These are phyloP conservation scores for Coniferiporia weirii DNA, from an alignment of 1,284 basidiomycete genomes.

Conservation along the genomic window DNA sequence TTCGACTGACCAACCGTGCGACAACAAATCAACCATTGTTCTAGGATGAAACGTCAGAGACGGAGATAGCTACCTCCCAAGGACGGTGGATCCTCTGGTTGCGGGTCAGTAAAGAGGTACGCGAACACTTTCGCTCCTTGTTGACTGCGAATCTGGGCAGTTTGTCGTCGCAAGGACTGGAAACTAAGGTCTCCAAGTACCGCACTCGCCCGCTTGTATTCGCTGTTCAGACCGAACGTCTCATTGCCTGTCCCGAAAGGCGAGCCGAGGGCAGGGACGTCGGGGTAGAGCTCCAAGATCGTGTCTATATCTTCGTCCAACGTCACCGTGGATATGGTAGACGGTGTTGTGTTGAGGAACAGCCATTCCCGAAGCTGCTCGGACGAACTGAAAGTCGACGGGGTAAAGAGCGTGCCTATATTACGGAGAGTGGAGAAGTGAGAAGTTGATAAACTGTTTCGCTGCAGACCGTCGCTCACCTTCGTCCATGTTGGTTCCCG, in stretches of 20 bases:
- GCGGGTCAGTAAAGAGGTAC: slow-evolving; percentile 45
- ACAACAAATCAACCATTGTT: not conserved
- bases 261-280: slow-evolving; percentile 42
- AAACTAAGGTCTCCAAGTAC: slow-evolving; percentile 40
- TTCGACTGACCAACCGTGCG: slow-evolving; percentile 24
- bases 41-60: too few species aligned
- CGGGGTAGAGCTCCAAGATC: slow-evolving; percentile 43
- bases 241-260: slow-evolving; percentile 47
- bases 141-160: slow-evolving; percentile 34
- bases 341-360: slow-evolving; percentile 32
- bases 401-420: slow-evolving; percentile 29
- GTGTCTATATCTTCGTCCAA: slow-evolving; percentile 27
- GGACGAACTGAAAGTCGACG: slow-evolving; percentile 28
- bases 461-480: slow-evolving; percentile 26
- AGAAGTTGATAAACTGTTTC: too few species aligned
- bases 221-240: slow-evolving; percentile 40
- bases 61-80: slow-evolving; percentile 30
- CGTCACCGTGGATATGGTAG: slow-evolving; percentile 22
- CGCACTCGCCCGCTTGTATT: slow-evolving; percentile 41
- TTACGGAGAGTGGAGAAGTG: not conserved
- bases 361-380: slow-evolving; percentile 26
- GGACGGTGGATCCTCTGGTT: slow-evolving; percentile 20
- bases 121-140: slow-evolving; percentile 40
- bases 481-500: slow-evolving; percentile 45
- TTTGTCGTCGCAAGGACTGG: slow-evolving; percentile 36